Conservation (phyloP, 2,329 filamentous ascomycete genomes). For the Aureobasidium musti region DNA sequence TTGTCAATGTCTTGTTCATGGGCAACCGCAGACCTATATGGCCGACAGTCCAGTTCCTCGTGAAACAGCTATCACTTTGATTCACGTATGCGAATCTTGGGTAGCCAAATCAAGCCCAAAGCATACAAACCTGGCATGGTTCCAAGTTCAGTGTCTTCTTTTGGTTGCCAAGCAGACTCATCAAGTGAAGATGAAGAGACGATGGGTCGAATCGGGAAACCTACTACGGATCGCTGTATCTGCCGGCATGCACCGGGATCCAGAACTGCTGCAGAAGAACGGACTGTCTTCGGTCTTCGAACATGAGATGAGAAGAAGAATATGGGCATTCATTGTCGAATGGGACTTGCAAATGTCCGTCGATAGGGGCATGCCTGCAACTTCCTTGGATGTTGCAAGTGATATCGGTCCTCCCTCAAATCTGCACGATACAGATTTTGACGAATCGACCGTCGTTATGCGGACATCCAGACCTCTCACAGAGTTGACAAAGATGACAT, state of each 20-base stretch:
- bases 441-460: constrained; percentile 34
- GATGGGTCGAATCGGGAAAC: constrained; percentile 55
- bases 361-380: constrained; percentile 56
- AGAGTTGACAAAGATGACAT: constrained; percentile 38
- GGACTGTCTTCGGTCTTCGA: constrained; percentile 46
- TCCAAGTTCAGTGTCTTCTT: constrained; percentile 56
- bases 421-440: constrained; percentile 54
- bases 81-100: constrained; percentile 48
- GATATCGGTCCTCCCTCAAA: constrained; percentile 55
- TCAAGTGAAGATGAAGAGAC: constrained; percentile 56
- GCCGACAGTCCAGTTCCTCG: constrained; percentile 49
- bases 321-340: constrained; percentile 61
- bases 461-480: constrained; percentile 32
- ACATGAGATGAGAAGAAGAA: constrained; percentile 56
- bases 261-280: constrained; percentile 43
- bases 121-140: constrained; percentile 52
- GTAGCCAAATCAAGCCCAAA: constrained; percentile 53
- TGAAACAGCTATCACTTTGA: constrained; percentile 44
- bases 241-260: constrained; percentile 56
- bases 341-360: constrained; percentile 59
- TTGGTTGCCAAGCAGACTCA: constrained; percentile 54
- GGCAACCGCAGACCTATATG: constrained; percentile 42
- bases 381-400: constrained; percentile 48
- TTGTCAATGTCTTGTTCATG: constrained; percentile 41
- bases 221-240: constrained; percentile 56